Percentiles rank a stretch among this genome's conserved stretches.
phyloP scores from a whole-genome alignment of 257 asterid genomes.

The Jacaranda mimosifolia region DNA sequence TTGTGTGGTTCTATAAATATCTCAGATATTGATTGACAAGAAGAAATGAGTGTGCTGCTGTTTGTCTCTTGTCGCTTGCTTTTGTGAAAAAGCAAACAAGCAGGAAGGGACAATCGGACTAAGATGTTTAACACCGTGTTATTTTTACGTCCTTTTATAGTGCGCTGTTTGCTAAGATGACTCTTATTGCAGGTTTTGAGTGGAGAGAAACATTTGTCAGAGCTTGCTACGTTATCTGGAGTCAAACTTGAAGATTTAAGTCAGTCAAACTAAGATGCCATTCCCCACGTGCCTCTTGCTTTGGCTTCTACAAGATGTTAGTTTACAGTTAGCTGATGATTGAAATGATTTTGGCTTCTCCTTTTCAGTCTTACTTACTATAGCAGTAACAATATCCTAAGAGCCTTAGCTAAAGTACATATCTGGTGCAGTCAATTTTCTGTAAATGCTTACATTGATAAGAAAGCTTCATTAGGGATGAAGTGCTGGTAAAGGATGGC shows the following conservation, averaged over 20 bases:
- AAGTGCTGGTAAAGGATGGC: background rate
- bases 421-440: conserved; percentile 4
- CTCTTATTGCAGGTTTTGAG: conserved; percentile 68
- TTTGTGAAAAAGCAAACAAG: background rate
- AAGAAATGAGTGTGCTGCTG: background rate
- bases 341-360: background rate
- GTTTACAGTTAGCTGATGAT: background rate
- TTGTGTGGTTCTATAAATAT: background rate
- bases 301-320: conserved; percentile 10
- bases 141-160: background rate
- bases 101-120: background rate
- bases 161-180: conserved; percentile 1
- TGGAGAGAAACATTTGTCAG: conserved; percentile 83
- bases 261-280: conserved; percentile 44
- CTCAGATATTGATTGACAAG: too few relatives aligned
- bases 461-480: conserved; percentile 21
- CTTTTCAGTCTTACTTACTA: conserved; percentile 8
- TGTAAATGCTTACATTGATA: conserved; percentile 24
- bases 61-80: background rate
- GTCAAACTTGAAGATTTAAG: conserved; percentile 60
- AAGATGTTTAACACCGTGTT: background rate
- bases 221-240: conserved; percentile 83
- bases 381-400: conserved; percentile 14
- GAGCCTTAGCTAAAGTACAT: conserved; percentile 20
- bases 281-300: background rate